phyloP scores from a whole-genome alignment of 345 rosid genomes.

The Gossypium longicalyx region DNA sequence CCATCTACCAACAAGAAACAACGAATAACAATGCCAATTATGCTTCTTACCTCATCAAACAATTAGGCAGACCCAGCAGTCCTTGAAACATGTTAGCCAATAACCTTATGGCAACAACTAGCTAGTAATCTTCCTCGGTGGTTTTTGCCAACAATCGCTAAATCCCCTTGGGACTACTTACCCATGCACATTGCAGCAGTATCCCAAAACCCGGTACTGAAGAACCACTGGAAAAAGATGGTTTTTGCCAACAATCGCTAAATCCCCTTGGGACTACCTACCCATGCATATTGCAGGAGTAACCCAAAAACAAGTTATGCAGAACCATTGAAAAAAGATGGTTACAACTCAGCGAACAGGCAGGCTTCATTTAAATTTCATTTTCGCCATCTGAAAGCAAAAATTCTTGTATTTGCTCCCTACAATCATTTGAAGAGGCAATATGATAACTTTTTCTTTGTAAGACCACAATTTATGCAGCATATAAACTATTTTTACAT shows the following conservation, averaged over 20 bases:
- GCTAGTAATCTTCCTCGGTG: background rate
- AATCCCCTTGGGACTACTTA: background rate
- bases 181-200: background rate
- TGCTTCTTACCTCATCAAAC: background rate
- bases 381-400: conserved; percentile 64
- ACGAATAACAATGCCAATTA: background rate
- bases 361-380: conserved; percentile 31
- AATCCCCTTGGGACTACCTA: background rate
- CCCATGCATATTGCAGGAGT: background rate
- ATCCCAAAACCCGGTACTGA: background rate
- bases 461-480: background rate
- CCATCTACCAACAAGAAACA: background rate
- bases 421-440: conserved; percentile 22
- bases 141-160: background rate
- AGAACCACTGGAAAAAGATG: background rate
- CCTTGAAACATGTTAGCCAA: background rate
- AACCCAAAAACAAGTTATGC: background rate
- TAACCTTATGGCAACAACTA: background rate
- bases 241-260: background rate
- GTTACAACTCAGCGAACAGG: background rate
- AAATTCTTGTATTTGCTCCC: conserved; percentile 81
- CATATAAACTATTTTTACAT: background rate
- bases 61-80: background rate
- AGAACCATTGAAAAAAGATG: background rate
- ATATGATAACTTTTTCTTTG: background rate